Evolutionary conservation across 345 rosid genomes (phyloP).

Genomic region (Anastatica hierochuntica): DNA sequence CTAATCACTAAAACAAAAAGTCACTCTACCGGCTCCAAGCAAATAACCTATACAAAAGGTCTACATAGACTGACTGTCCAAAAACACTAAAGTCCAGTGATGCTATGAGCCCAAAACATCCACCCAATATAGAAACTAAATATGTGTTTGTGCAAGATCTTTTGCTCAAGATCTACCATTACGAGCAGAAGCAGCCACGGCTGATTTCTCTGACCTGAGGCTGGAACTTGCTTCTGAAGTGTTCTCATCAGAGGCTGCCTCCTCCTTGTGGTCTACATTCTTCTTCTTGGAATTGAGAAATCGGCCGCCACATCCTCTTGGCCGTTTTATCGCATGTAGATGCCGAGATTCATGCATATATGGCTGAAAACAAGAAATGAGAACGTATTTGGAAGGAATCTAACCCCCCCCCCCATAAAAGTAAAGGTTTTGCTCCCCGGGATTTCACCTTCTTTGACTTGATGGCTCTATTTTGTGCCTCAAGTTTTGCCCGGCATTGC

Average conservation of each 20-base stretch:
- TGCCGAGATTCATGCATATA: constrained; percentile 97
- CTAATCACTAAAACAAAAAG: no score
- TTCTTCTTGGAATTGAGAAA: constrained; percentile 74
- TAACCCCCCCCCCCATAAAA: background rate
- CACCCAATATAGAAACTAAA: no score
- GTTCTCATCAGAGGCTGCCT: constrained; percentile 41
- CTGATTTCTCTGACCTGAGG: constrained; percentile 46
- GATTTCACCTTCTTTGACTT: constrained; percentile 66
- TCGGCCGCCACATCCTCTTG: constrained; percentile 94
- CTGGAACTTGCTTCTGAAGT: constrained; percentile 48
- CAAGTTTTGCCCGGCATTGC: constrained; percentile 92
- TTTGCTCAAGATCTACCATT: constrained; percentile 38
- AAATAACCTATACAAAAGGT: no score
- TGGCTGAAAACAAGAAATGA: constrained; percentile 46
- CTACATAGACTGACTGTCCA: no score
- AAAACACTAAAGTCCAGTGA: no score
- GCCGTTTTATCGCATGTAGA: constrained; percentile 84
- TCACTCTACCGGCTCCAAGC: no score
- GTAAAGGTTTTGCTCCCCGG: background rate
- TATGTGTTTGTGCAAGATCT: constrained; percentile 1
- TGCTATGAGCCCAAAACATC: no score
- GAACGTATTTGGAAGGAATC: background rate
- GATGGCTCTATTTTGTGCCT: constrained; percentile 49
- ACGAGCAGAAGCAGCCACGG: constrained; percentile 17
- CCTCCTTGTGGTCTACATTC: constrained; percentile 33